Base-by-base conservation (phyloP, 1,139 yeast species). In the Nematodospora anomalae region DNA sequence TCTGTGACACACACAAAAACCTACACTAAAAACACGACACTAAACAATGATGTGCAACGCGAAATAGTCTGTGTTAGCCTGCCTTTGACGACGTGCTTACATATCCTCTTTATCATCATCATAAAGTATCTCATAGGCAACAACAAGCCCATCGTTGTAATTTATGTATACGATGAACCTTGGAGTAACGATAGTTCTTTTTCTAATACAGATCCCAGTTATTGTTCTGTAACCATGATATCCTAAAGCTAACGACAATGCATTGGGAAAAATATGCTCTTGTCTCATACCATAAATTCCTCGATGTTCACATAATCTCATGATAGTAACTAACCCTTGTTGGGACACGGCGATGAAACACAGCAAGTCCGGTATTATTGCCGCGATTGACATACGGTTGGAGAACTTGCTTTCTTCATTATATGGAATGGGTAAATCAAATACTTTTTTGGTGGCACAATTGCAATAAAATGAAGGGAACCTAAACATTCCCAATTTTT, bases 221-320 rank as follows among this genome's bases (percentile, higher is more conserved):
- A 67, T 62, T 1, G 70, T 59, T 29, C 70, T 45, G 35, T 51
- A 55, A 0, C 66, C 67, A 32, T 54, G 49, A 28, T 49, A 44
- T 3, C 64, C 62, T 23, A 57, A 37, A 0, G 59, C 57, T 24
- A 64, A 41, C 7, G 53, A 51, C 7, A 51, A 37, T 7, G 65
- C 65, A 47, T 72, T 66, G 4, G 80, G 79, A 35, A 80, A 68
- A 1, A 75, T 52, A 44, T 66, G 71, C 49, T 83, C 90, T 46
- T 80, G 85, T 29, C 89, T 59, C 69, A 82, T 64, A 2, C 79
- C 77, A 45, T 62, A 70, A 0, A 81, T 52, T 0, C 87, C 87
- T 20, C 80, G 55, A 50, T 70, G 70, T 33, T 68, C 64, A 18
- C 84, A 79, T 28, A 83, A 52, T 27, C 90, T 55, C 58, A 80